Evolutionary conservation across 2,329 filamentous ascomycete genomes (phyloP).

Genomic region (Aspergillus tanneri): DNA sequence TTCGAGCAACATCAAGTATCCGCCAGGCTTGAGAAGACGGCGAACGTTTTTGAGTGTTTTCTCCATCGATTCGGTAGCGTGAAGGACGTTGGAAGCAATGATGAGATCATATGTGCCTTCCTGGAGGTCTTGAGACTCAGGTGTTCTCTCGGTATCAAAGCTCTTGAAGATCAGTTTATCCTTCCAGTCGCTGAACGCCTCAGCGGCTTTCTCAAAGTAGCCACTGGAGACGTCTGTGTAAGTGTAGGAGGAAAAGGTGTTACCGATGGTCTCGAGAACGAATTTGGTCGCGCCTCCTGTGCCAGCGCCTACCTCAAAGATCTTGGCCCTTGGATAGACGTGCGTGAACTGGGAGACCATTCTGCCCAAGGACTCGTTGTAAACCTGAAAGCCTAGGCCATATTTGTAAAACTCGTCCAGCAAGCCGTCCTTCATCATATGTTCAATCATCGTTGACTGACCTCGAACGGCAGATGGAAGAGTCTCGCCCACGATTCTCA

Average conservation of each 20-base stretch:
- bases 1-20: slow-evolving; percentile 26
- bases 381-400: slow-evolving; percentile 5
- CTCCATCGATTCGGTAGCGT: slow-evolving; percentile 36
- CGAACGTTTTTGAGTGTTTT: slow-evolving; percentile 33
- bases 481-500: slow-evolving; percentile 4
- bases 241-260: slow-evolving; percentile 39
- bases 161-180: slow-evolving; percentile 31
- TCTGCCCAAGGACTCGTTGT: slow-evolving; percentile 4
- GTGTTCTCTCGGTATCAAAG: slow-evolving; percentile 30
- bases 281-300: slow-evolving; percentile 44
- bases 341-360: slow-evolving; percentile 5
- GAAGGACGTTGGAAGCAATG: slow-evolving; percentile 41
- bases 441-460: slow-evolving; percentile 6
- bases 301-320: slow-evolving; percentile 25
- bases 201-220: slow-evolving; percentile 42
- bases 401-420: slow-evolving; percentile 6
- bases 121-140: slow-evolving; percentile 19
- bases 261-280: slow-evolving; percentile 35
- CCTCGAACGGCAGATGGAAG: slow-evolving; percentile 5
- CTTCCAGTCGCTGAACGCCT: slow-evolving; percentile 25
- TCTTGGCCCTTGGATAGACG: slow-evolving; percentile 5
- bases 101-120: slow-evolving; percentile 42
- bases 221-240: slow-evolving; percentile 48
- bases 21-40: slow-evolving; percentile 43
- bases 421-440: slow-evolving; percentile 5